A percentile compares a stretch with the other conserved stretches of the same genome.
Evolutionary conservation across 164 flowering plant species (phyloP).

Genomic region (Annona squamosa): DNA sequence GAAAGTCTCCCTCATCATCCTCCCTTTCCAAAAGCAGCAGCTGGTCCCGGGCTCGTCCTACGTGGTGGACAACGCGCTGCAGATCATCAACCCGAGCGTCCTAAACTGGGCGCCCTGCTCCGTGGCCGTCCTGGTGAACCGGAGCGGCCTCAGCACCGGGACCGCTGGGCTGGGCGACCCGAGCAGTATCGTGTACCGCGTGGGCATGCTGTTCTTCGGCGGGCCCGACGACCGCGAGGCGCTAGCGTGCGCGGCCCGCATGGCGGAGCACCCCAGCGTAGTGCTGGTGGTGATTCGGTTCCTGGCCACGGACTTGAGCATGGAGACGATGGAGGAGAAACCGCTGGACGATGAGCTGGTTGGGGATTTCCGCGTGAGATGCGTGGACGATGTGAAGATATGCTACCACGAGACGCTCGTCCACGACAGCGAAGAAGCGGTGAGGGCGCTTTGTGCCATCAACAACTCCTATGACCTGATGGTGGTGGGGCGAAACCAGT

Average conservation of each 20-base stretch:
- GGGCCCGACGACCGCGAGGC: slow-evolving; percentile 49
- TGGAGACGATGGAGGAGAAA: neutral
- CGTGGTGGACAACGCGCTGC: slow-evolving; percentile 3
- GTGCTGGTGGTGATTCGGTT: slow-evolving; percentile 5
- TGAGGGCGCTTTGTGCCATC: slow-evolving; percentile 15
- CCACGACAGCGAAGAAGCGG: slow-evolving; percentile 17
- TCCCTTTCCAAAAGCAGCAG: slow-evolving; percentile 28
- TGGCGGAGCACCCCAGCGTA: slow-evolving; percentile 20
- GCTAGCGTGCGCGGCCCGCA: slow-evolving; percentile 31
- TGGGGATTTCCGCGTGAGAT: slow-evolving; percentile 9
- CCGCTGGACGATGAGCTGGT: slow-evolving; percentile 21
- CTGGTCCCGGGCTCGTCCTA: neutral
- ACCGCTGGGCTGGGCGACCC: neutral
- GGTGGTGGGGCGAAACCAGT: slow-evolving; percentile 34
- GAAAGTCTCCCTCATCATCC: slow-evolving; percentile 19
- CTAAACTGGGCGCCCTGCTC: slow-evolving; percentile 39
- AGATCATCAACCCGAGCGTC: slow-evolving; percentile 19
- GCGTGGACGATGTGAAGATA: slow-evolving; percentile 4
- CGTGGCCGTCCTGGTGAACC: slow-evolving; percentile 34
- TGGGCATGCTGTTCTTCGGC: slow-evolving; percentile 16
- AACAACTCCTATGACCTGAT: slow-evolving; percentile 21
- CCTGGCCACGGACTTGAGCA: neutral
- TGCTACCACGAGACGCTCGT: slow-evolving; percentile 25
- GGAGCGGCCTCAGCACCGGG: slow-evolving; percentile 1
- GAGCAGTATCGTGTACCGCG: neutral